phyloP scores from a whole-genome alignment of 495 filamentous ascomycete species.

The Ramalina peruviana region DNA sequence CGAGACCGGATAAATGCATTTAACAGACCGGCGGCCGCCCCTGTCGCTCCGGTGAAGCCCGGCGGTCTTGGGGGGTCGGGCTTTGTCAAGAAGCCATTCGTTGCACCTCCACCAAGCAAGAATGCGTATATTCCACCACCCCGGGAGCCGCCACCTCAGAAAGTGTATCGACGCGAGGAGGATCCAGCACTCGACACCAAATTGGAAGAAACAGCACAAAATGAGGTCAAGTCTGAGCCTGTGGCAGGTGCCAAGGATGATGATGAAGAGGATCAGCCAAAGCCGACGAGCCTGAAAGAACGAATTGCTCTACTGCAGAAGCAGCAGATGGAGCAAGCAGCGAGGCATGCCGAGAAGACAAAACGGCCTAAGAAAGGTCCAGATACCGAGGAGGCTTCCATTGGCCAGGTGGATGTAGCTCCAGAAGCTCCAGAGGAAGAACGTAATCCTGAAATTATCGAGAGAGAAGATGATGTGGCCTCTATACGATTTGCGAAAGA shows the following conservation, averaged over 20 bases:
- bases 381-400: conserved; percentile 36
- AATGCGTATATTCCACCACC: conserved; percentile 78
- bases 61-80: conserved; percentile 42
- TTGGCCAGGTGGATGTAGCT: conserved; percentile 23
- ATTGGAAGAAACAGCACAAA: conserved; percentile 36
- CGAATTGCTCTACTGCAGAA: conserved; percentile 86
- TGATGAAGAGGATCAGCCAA: conserved; percentile 58
- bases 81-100: conserved; percentile 98
- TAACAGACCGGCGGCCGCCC: conserved; percentile 77
- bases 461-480: conserved; percentile 44
- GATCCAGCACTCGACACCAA: conserved; percentile 67
- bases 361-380: conserved; percentile 68
- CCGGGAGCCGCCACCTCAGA: conserved; percentile 49
- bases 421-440: conserved; percentile 28
- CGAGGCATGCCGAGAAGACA: conserved; percentile 60
- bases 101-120: conserved; percentile 85
- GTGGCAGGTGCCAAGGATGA: conserved; percentile 43
- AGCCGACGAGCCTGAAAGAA: conserved; percentile 86
- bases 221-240: conserved; percentile 42
- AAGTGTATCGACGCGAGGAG: conserved; percentile 76
- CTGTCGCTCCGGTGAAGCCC: conserved; percentile 78
- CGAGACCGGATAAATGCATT: conserved; percentile 93
- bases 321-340: conserved; percentile 78
- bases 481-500: conserved; percentile 39
- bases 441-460: conserved; percentile 38